Evolutionary conservation across 73 alveolate genomes (phyloP).

Genomic region (Symbiodinium natans): DNA sequence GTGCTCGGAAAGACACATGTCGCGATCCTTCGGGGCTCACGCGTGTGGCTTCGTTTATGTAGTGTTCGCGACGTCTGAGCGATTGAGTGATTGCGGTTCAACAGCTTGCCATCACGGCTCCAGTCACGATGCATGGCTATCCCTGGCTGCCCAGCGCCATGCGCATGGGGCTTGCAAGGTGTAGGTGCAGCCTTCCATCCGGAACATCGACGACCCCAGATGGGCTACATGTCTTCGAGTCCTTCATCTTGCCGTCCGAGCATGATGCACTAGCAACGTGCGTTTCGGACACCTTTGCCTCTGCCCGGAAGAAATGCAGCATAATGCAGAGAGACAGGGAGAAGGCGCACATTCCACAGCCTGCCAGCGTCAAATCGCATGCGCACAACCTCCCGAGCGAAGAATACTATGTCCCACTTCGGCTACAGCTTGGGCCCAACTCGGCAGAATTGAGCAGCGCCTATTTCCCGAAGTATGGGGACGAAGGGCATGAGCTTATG

Average conservation of each 20-base stretch:
- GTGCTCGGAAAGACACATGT: too few relatives aligned
- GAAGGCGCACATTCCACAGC: slow-evolving; percentile 4
- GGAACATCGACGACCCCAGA: background rate
- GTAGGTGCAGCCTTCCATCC: background rate
- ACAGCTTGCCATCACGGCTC: background rate
- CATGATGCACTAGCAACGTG: background rate
- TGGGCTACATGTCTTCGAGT: background rate
- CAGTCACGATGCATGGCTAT: background rate
- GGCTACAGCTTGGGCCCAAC: background rate
- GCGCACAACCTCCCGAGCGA: background rate
- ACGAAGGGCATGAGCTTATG: slow-evolving; percentile 10
- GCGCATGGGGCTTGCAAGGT: background rate
- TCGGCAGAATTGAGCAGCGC: background rate
- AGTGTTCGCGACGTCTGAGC: too few relatives aligned
- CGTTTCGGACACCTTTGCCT: background rate
- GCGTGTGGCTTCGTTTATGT: too few relatives aligned
- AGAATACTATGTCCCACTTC: background rate
- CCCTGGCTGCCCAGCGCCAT: too few relatives aligned
- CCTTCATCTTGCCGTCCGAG: background rate
- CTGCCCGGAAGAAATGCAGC: background rate
- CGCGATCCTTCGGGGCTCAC: too few relatives aligned
- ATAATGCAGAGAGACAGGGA: background rate
- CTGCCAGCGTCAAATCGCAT: background rate
- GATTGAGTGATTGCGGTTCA: too few relatives aligned
- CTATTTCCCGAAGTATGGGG: background rate